A percentile compares a stretch with the other conserved stretches of the same genome.
phyloP scores from a whole-genome alignment of 2,329 filamentous ascomycete genomes.

The Xylaria sp. region DNA sequence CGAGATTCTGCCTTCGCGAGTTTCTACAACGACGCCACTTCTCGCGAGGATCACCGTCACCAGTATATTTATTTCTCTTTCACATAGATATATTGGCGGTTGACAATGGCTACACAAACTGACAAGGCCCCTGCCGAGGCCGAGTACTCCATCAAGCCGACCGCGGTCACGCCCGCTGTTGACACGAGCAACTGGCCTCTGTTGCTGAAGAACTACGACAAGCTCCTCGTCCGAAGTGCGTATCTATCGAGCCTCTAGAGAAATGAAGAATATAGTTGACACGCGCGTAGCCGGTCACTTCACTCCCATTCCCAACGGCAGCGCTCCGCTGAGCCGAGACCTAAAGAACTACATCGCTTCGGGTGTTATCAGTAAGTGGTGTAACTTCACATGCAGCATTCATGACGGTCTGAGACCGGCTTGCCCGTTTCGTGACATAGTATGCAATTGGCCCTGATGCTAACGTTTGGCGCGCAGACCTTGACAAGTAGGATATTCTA shows the following conservation, averaged over 20 bases:
- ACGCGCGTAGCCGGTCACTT: constrained; percentile 76
- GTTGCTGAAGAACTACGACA: constrained; percentile 94
- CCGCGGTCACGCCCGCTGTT: constrained; percentile 79
- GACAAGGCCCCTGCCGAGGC: constrained; percentile 43
- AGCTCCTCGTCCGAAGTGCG: constrained; percentile 51
- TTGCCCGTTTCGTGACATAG: not conserved
- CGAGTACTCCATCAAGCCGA: constrained; percentile 79
- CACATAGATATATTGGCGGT: constrained; percentile 38
- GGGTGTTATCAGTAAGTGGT: constrained; percentile 84
- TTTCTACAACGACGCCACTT: constrained; percentile 38
- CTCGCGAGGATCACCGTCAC: constrained; percentile 38
- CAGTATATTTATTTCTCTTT: constrained; percentile 31
- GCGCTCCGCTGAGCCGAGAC: constrained; percentile 90
- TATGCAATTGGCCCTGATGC: not conserved
- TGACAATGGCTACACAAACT: constrained; percentile 43
- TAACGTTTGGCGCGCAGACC: constrained; percentile 29
- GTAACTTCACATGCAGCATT: not conserved
- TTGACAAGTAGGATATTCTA: constrained; percentile 33
- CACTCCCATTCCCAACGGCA: constrained; percentile 94
- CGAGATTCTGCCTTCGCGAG: constrained; percentile 36
- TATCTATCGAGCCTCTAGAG: constrained; percentile 20
- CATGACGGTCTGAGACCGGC: not conserved
- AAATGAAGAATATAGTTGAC: constrained; percentile 26
- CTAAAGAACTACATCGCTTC: constrained; percentile 97
- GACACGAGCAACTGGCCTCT: constrained; percentile 93